Evolutionary conservation across 2,329 filamentous ascomycete genomes (phyloP).

Genomic region (Nigrospora oryzae): DNA sequence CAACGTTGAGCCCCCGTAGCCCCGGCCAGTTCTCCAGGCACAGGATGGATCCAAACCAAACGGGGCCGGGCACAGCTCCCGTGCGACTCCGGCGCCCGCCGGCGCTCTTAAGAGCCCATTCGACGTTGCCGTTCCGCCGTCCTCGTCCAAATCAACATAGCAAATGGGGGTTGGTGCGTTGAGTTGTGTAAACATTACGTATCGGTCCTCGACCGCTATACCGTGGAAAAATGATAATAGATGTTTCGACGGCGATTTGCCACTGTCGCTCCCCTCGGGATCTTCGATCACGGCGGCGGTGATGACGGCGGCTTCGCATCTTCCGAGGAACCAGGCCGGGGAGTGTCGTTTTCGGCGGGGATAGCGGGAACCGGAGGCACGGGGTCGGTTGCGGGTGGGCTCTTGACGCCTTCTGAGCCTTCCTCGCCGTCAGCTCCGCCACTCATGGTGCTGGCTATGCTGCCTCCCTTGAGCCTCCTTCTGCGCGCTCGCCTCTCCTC

Average conservation of each 20-base stretch:
- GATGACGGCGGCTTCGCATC: not conserved
- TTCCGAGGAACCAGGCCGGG: not conserved
- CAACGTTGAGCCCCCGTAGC: no score
- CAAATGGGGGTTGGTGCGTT: not conserved
- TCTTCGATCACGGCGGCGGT: not conserved
- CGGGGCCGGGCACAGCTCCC: no score
- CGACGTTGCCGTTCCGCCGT: no score
- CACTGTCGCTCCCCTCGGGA: not conserved
- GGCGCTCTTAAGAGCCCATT: no score
- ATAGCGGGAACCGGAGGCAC: conserved; percentile 2
- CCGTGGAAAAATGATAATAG: not conserved
- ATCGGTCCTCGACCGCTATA: not conserved
- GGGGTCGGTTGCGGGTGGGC: conserved; percentile 11
- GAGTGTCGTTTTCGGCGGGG: not conserved
- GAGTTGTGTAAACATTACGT: conserved; percentile 2
- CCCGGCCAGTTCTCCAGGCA: no score
- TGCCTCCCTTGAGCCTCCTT: conserved; percentile 20
- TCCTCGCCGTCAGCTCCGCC: conserved; percentile 9
- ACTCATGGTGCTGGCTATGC: conserved; percentile 8
- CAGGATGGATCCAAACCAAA: no score
- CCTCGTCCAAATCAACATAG: no score
- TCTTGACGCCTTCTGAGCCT: conserved; percentile 10
- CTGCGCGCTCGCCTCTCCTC: conserved; percentile 23
- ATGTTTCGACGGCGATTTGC: not conserved
- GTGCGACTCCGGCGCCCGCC: no score